These are phyloP conservation scores for Filobasidium uniguttulatum DNA, from an alignment of 1,284 basidiomycete genomes.

Conservation along the genomic window DNA sequence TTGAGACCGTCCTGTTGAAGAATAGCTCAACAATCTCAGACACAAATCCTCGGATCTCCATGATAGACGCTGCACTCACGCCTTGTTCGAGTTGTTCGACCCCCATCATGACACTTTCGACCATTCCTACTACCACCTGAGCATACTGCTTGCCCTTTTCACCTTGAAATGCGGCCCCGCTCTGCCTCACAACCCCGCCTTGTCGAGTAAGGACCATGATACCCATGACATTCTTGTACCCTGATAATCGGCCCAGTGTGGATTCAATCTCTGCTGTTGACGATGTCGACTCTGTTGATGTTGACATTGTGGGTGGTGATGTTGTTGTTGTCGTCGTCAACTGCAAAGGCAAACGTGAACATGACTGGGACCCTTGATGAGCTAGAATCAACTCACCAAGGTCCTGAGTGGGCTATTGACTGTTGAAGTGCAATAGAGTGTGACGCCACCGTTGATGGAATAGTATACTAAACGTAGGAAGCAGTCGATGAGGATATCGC, in stretches of 20 bases:
- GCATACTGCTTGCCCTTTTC: conserved; percentile 71
- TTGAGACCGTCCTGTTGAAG: conserved; percentile 61
- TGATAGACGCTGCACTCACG: conserved; percentile 33
- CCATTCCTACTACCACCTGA: conserved; percentile 57
- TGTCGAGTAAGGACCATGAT: conserved; percentile 62
- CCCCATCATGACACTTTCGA: conserved; percentile 40
- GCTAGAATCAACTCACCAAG: too few species aligned
- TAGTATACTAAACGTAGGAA: too few species aligned
- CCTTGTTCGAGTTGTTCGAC: conserved; percentile 36
- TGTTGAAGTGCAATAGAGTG: too few species aligned
- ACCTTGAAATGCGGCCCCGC: conserved; percentile 74
- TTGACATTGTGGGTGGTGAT: too few species aligned
- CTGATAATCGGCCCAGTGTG: conserved; percentile 58
- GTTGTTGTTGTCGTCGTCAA: too few species aligned
- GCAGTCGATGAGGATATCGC: too few species aligned
- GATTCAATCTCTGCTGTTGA: conserved; percentile 60
- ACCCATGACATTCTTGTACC: conserved; percentile 71
- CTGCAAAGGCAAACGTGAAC: too few species aligned
- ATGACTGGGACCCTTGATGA: too few species aligned
- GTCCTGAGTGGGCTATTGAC: too few species aligned
- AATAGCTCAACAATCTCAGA: not conserved
- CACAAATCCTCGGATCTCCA: too few species aligned
- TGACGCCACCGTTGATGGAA: too few species aligned
- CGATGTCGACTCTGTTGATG: too few species aligned
- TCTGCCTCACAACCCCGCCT: conserved; percentile 52